Conservation (phyloP, 139 green algal genomes). For the Chlamydomonas sp. region DNA sequence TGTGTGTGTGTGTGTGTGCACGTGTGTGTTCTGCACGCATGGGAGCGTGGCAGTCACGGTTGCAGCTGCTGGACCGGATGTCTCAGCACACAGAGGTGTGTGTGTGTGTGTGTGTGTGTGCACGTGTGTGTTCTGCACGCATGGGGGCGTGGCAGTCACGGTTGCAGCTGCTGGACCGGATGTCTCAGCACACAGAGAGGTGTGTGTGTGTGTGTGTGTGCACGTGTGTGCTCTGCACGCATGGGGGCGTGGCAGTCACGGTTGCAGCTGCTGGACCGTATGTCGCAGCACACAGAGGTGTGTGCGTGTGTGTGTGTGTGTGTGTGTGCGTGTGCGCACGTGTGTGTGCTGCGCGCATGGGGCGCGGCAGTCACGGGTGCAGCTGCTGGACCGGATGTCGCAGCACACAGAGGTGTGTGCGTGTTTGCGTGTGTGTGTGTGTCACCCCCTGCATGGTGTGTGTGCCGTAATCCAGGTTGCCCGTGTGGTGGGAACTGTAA, state of each 20-base stretch:
- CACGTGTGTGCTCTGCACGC: not conserved
- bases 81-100: not conserved
- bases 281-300: not conserved
- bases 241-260: not conserved
- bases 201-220: not conserved
- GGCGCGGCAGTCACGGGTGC: not conserved
- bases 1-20: conserved; percentile 1
- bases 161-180: not conserved
- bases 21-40: not conserved
- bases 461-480: too few species aligned
- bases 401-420: too few species aligned
- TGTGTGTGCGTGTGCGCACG: conserved; percentile 1
- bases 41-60: too few species aligned
- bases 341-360: not conserved
- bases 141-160: not conserved
- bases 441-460: too few species aligned
- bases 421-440: not conserved
- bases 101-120: conserved; percentile 1
- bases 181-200: not conserved
- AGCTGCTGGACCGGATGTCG: not conserved
- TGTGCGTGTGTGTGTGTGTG: not conserved
- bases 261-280: not conserved
- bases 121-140: not conserved
- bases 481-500: too few species aligned
- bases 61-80: too few species aligned